Percentiles rank a stretch among this genome's conserved stretches.
Conservation (phyloP, 495 filamentous ascomycete genomes). For the Lophiostoma macrostomum region DNA sequence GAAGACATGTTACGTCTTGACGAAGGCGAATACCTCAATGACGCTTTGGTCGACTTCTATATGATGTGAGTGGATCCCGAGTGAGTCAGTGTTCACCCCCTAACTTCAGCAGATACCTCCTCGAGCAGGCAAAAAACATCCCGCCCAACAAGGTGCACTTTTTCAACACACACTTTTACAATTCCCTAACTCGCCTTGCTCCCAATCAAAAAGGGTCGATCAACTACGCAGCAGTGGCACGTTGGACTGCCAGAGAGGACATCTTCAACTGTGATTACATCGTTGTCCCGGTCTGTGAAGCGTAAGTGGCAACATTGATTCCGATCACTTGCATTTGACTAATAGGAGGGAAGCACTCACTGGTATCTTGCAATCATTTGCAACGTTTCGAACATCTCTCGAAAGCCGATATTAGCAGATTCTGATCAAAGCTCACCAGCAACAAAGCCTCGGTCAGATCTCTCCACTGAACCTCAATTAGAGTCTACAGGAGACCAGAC, state of each 20-base stretch:
- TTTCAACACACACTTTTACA: constrained; percentile 90
- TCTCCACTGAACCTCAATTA: not conserved
- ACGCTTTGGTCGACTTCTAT: constrained; percentile 87
- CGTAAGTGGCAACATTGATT: constrained; percentile 33
- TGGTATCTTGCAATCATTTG: constrained; percentile 98
- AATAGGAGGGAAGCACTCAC: constrained; percentile 53
- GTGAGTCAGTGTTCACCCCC: not conserved
- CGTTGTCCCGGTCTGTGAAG: constrained; percentile 86
- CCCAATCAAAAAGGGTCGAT: constrained; percentile 54
- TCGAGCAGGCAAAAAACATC: constrained; percentile 52
- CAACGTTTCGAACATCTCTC: constrained; percentile 63
- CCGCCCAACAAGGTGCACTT: constrained; percentile 66
- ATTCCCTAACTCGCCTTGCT: constrained; percentile 60
- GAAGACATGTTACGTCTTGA: constrained; percentile 77
- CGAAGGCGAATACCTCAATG: constrained; percentile 84
- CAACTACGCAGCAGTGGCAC: constrained; percentile 77
- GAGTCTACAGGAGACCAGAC: not conserved
- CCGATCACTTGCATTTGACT: not conserved
- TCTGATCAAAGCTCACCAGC: not conserved
- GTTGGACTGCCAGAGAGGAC: constrained; percentile 86
- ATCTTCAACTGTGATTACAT: constrained; percentile 85
- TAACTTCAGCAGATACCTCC: constrained; percentile 55
- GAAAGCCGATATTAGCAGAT: constrained; percentile 1
- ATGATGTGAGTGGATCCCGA: constrained; percentile 48
- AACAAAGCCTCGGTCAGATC: not conserved